A percentile compares a stretch with the other conserved stretches of the same genome.
Evolutionary conservation across 805 yeast genomes (phyloP).

Genomic region (Saccharomycopsis malanga): DNA sequence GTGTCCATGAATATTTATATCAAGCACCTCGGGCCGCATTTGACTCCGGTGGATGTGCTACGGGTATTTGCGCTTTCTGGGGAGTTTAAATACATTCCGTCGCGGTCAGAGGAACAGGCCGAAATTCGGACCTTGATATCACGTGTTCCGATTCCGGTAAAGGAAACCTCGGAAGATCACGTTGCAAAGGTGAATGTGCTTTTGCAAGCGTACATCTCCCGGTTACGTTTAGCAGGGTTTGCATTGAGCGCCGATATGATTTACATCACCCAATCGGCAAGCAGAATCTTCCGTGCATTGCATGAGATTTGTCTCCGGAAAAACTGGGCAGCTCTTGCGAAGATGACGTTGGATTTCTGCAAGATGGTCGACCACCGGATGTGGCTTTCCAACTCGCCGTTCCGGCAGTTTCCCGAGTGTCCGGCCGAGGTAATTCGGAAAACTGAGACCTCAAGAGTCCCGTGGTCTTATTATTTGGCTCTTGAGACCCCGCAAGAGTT

Average conservation of each 20-base stretch:
- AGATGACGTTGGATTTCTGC: slow-evolving; percentile 53
- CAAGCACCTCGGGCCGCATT: slow-evolving; percentile 53
- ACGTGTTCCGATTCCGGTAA: slow-evolving; percentile 79
- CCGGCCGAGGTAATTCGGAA: slow-evolving; percentile 64
- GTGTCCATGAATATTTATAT: slow-evolving; percentile 60
- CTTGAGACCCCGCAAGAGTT: slow-evolving; percentile 65
- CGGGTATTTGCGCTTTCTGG: slow-evolving; percentile 72
- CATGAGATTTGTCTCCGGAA: slow-evolving; percentile 67
- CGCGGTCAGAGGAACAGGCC: slow-evolving; percentile 75
- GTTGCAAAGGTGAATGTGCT: slow-evolving; percentile 72
- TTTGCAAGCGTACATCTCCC: slow-evolving; percentile 81
- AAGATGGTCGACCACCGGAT: slow-evolving; percentile 73
- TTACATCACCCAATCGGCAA: slow-evolving; percentile 88
- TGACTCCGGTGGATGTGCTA: slow-evolving; percentile 66
- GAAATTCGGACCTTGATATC: slow-evolving; percentile 67
- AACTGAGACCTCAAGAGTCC: slow-evolving; percentile 73
- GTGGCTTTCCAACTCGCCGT: slow-evolving; percentile 83
- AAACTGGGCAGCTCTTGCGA: slow-evolving; percentile 63
- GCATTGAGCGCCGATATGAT: slow-evolving; percentile 92
- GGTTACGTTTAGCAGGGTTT: slow-evolving; percentile 72
- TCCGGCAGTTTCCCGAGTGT: slow-evolving; percentile 72
- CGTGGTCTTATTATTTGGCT: slow-evolving; percentile 72
- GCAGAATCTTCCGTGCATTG: slow-evolving; percentile 79
- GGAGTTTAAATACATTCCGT: slow-evolving; percentile 79
- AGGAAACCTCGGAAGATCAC: slow-evolving; percentile 63